Percentiles rank a stretch among this genome's conserved stretches.
These are phyloP conservation scores for Mycena venus DNA, from an alignment of 768 basidiomycete genomes.

Conservation along the genomic window DNA sequence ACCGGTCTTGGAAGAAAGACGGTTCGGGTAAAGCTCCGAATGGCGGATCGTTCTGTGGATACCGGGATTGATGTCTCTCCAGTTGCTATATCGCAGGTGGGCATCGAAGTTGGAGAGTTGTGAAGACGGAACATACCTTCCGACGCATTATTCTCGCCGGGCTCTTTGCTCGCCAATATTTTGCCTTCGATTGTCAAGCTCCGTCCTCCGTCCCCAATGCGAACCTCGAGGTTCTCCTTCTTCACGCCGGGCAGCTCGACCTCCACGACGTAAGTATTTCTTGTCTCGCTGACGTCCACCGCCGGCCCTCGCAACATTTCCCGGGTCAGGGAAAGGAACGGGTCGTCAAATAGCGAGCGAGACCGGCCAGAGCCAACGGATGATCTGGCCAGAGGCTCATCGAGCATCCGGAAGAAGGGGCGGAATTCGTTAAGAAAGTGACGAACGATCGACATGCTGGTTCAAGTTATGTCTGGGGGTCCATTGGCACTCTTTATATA, in stretches of 20 bases:
- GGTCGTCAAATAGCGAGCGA: conserved; percentile 62
- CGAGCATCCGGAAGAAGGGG: conserved; percentile 82
- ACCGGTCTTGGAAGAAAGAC: conserved; percentile 79
- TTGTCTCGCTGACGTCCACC: conserved; percentile 77
- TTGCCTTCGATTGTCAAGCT: conserved; percentile 83
- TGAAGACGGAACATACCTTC: conserved; percentile 46
- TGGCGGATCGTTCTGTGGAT: conserved; percentile 72
- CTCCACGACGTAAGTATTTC: conserved; percentile 75
- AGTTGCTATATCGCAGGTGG: conserved; percentile 22
- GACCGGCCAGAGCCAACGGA: conserved; percentile 42
- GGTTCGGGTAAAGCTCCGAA: conserved; percentile 75
- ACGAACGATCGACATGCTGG: conserved; percentile 74
- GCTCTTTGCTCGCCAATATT: conserved; percentile 47
- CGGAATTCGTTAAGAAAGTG: conserved; percentile 78
- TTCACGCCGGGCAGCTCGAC: conserved; percentile 85
- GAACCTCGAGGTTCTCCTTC: conserved; percentile 81
- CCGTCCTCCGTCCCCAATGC: conserved; percentile 77
- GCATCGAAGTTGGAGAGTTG: background rate
- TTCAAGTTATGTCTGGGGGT: background rate
- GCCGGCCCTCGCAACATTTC: conserved; percentile 60
- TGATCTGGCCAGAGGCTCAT: conserved; percentile 71
- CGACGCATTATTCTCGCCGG: conserved; percentile 31
- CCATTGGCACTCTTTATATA: conserved; percentile 21
- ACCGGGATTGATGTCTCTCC: conserved; percentile 58
- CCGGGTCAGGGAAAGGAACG: conserved; percentile 53